Evolutionary conservation across 2,329 filamentous ascomycete species (phyloP).

Genomic region (Penicillium fuscoglaucum): DNA sequence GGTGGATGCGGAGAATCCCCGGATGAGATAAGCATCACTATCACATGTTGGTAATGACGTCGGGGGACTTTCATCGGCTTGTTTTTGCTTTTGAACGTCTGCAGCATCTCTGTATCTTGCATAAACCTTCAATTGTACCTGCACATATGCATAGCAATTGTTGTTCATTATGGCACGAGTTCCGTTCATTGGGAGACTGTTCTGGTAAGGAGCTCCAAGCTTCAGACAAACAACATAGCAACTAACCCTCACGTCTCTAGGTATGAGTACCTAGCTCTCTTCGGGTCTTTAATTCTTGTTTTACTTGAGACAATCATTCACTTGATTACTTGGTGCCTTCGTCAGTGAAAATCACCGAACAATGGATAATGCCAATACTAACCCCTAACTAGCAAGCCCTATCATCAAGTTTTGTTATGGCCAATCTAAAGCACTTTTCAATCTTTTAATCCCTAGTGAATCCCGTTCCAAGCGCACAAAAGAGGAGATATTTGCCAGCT

Average conservation of each 20-base stretch:
- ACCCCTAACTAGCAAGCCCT: slow-evolving; percentile 61
- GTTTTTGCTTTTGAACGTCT: not conserved
- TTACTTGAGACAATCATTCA: slow-evolving; percentile 79
- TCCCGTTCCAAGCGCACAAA: slow-evolving; percentile 66
- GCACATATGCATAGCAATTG: slow-evolving; percentile 8
- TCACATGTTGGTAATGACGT: slow-evolving; percentile 29
- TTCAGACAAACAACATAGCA: not conserved
- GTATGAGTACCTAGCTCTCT: slow-evolving; percentile 82
- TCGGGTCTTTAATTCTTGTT: slow-evolving; percentile 80
- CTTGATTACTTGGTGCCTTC: slow-evolving; percentile 82
- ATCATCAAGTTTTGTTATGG: slow-evolving; percentile 81
- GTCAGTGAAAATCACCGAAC: slow-evolving; percentile 52
- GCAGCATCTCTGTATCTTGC: not conserved
- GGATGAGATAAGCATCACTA: slow-evolving; percentile 39
- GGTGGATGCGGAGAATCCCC: slow-evolving; percentile 19
- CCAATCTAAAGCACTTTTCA: slow-evolving; percentile 79
- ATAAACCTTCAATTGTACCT: not conserved
- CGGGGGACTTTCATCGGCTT: slow-evolving; percentile 6
- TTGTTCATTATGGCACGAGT: slow-evolving; percentile 54
- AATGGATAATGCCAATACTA: slow-evolving; percentile 16
- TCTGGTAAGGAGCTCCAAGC: slow-evolving; percentile 41
- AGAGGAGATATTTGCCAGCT: slow-evolving; percentile 69
- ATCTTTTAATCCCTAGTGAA: slow-evolving; percentile 69
- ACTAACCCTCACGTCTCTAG: slow-evolving; percentile 44
- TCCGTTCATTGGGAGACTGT: slow-evolving; percentile 63